phyloP scores from a whole-genome alignment of 2,329 filamentous ascomycete genomes.

The Rutstroemia sp. region DNA sequence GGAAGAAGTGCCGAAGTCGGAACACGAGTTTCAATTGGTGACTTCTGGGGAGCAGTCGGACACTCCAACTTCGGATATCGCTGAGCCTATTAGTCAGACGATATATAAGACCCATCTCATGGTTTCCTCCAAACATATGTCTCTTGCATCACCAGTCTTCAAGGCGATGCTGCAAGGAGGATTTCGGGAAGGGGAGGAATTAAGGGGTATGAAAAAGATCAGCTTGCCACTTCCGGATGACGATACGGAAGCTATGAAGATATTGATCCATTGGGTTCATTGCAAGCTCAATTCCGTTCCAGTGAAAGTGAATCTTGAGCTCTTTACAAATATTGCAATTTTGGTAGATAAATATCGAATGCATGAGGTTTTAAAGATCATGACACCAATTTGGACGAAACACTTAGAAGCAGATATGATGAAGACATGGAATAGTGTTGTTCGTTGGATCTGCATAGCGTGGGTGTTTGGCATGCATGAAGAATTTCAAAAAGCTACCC shows the following conservation, averaged over 20 bases:
- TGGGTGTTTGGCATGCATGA: neutral
- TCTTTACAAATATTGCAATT: neutral
- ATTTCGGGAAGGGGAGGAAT: neutral
- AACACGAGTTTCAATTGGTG: neutral
- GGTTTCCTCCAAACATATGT: constrained; percentile 3
- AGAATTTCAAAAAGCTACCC: neutral
- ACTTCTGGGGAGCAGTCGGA: neutral
- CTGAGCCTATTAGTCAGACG: neutral
- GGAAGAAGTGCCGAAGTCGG: neutral
- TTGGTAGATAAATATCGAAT: neutral
- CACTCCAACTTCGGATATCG: neutral
- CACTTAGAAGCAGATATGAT: neutral
- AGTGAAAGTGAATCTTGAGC: neutral
- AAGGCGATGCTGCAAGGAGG: neutral
- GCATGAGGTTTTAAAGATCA: neutral
- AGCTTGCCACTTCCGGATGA: neutral
- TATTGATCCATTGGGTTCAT: neutral
- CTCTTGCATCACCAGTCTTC: neutral
- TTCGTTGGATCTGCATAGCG: neutral
- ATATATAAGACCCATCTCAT: neutral
- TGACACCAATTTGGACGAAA: neutral
- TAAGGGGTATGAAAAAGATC: neutral
- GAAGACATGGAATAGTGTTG: neutral
- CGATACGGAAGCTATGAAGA: neutral
- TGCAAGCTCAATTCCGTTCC: neutral